Conservation (phyloP, 139 green algal species). For the Eudorina sp. region DNA sequence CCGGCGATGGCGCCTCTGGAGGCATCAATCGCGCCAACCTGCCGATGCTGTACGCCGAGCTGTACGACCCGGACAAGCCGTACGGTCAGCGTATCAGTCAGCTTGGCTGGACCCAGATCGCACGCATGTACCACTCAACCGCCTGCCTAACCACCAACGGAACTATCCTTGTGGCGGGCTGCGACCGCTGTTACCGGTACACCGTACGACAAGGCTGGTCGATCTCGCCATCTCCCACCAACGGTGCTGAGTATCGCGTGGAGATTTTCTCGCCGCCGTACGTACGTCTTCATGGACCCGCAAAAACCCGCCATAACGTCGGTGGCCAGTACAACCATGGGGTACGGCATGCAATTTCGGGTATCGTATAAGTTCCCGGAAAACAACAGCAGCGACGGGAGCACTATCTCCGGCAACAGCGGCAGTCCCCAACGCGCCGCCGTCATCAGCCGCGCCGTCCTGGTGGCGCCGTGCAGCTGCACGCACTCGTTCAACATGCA, state of each 20-base stretch:
- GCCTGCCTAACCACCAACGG: conserved; percentile 59
- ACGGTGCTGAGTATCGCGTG: conserved; percentile 17
- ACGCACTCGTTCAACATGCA: conserved; percentile 65
- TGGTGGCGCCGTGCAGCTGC: conserved; percentile 56
- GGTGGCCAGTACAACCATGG: neutral
- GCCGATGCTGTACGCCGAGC: conserved; percentile 48
- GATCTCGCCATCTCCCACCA: neutral
- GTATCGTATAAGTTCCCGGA: conserved; percentile 22
- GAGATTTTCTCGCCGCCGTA: neutral
- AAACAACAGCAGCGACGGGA: too few species aligned
- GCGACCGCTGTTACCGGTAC: conserved; percentile 43
- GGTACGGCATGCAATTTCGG: neutral
- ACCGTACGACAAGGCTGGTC: conserved; percentile 7
- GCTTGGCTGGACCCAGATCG: conserved; percentile 30
- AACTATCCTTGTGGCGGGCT: conserved; percentile 51
- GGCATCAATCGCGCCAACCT: conserved; percentile 44
- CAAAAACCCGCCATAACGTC: conserved; percentile 1
- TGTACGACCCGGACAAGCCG: conserved; percentile 43
- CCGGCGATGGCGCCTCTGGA: conserved; percentile 38
- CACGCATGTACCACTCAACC: conserved; percentile 58
- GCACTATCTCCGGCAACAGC: too few species aligned
- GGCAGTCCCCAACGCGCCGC: too few species aligned
- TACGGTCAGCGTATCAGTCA: conserved; percentile 5
- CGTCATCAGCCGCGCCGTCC: conserved; percentile 10
- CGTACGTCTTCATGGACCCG: conserved; percentile 19